Conservation (phyloP, 306 rosid species). For the Gastrolobium bilobum region DNA sequence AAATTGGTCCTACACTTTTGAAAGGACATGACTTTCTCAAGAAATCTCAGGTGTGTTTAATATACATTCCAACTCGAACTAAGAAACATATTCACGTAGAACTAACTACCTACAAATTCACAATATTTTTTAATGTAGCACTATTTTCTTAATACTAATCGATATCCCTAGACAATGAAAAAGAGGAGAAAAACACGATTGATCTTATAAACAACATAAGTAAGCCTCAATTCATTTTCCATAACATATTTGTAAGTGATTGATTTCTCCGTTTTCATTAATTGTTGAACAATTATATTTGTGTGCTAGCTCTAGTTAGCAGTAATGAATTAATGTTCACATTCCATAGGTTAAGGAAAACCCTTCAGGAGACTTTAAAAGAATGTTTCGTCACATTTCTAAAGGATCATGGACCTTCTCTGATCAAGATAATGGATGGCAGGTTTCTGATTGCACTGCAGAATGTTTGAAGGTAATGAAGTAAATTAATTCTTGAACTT, state of each 20-base stretch:
- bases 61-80: neutral
- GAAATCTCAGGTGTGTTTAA: conserved; percentile 62
- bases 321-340: neutral
- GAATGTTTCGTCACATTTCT: conserved; percentile 69
- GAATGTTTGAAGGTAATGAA: conserved; percentile 65
- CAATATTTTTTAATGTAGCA: neutral
- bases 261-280: neutral
- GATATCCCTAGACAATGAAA: no score
- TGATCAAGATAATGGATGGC: conserved; percentile 81
- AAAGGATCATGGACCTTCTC: conserved; percentile 82
- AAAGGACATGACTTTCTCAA: conserved; percentile 68
- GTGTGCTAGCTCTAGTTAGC: neutral
- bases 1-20: conserved; percentile 61
- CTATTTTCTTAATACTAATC: no score
- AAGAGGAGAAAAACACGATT: neutral
- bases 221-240: no score
- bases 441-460: conserved; percentile 76
- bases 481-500: neutral
- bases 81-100: no score
- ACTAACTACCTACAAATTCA: no score
- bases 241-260: neutral
- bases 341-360: conserved; percentile 56
- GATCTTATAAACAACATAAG: neutral
- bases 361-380: conserved; percentile 61
- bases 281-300: neutral